Conservation (phyloP, 2,329 filamentous ascomycete species). For the Fusarium brachygibbosum region DNA sequence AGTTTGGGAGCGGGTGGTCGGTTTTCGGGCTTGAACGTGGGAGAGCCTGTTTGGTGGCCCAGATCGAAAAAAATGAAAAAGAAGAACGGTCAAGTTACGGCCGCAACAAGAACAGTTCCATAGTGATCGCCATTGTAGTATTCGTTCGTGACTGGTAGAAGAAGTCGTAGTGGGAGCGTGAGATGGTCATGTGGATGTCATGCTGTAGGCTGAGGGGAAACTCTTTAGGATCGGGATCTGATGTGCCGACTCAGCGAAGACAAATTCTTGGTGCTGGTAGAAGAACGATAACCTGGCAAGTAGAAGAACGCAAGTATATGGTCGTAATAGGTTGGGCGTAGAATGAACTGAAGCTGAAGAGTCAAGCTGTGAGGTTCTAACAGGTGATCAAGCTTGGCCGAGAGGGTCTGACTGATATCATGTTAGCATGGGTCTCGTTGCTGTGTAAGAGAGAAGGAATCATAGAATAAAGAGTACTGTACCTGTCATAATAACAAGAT, state of each 20-base stretch:
- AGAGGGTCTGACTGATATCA: conserved; percentile 34
- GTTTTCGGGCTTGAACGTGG: conserved; percentile 47
- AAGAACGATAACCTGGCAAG: neutral
- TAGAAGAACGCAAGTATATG: neutral
- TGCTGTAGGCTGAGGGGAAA: conserved; percentile 38
- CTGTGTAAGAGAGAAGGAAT: neutral
- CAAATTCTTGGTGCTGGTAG: neutral
- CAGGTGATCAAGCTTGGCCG: conserved; percentile 37
- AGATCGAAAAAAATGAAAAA: conserved; percentile 45
- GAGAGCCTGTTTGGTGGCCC: conserved; percentile 44
- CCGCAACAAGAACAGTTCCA: conserved; percentile 20
- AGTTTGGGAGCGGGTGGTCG: conserved; percentile 53
- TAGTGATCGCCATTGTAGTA: conserved; percentile 6
- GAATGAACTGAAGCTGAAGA: conserved; percentile 8
- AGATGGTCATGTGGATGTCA: conserved; percentile 30
- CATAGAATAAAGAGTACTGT: neutral
- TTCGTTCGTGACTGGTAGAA: neutral
- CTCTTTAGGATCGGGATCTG: conserved; percentile 24
- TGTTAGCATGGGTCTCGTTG: conserved; percentile 22
- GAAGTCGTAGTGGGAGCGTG: conserved; percentile 7
- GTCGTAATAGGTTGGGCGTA: neutral
- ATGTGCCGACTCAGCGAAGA: conserved; percentile 15
- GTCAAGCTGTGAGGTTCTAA: conserved; percentile 13
- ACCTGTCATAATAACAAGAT: neutral
- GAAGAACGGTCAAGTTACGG: conserved; percentile 37